These are phyloP conservation scores for Lichina pygmaea DNA, from an alignment of 495 filamentous ascomycete species.

Conservation along the genomic window DNA sequence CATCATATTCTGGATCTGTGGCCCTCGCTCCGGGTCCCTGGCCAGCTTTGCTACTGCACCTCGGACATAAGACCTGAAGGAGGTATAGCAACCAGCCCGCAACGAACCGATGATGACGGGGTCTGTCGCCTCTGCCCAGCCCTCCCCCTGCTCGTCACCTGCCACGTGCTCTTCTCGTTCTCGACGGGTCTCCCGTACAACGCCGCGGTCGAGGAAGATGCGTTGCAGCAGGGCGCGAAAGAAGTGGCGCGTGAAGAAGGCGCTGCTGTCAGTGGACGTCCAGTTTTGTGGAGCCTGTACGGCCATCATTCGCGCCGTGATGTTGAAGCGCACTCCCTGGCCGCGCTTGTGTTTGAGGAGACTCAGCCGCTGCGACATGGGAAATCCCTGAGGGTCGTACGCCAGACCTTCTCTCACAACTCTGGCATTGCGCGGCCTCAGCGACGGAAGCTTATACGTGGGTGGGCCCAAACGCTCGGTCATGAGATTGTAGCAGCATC, in stretches of 20 bases:
- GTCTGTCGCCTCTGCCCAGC: constrained; percentile 16
- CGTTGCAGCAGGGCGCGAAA: constrained; percentile 77
- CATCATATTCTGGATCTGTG: constrained; percentile 31
- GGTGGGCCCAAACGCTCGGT: constrained; percentile 73
- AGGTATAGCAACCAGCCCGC: constrained; percentile 50
- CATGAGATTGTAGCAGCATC: constrained; percentile 92
- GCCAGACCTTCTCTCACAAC: constrained; percentile 27
- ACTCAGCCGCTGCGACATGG: constrained; percentile 56
- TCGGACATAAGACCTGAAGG: constrained; percentile 49
- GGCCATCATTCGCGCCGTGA: constrained; percentile 91
- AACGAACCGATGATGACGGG: constrained; percentile 72
- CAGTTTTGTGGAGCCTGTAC: constrained; percentile 87
- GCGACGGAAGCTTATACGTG: constrained; percentile 52
- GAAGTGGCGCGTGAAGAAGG: constrained; percentile 82
- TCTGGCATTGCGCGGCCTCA: constrained; percentile 28
- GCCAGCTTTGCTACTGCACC: constrained; percentile 54
- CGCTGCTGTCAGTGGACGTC: constrained; percentile 50
- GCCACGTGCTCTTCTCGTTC: background rate
- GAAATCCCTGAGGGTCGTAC: constrained; percentile 72
- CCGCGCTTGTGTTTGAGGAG: constrained; percentile 22
- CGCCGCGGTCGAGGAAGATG: constrained; percentile 57
- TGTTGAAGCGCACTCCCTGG: constrained; percentile 58
- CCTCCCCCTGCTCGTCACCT: too few relatives aligned
- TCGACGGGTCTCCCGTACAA: constrained; percentile 25
- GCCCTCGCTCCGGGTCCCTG: constrained; percentile 25